Evolutionary conservation across 257 asterid genomes (phyloP).

Genomic region (Eustoma russellianum): DNA sequence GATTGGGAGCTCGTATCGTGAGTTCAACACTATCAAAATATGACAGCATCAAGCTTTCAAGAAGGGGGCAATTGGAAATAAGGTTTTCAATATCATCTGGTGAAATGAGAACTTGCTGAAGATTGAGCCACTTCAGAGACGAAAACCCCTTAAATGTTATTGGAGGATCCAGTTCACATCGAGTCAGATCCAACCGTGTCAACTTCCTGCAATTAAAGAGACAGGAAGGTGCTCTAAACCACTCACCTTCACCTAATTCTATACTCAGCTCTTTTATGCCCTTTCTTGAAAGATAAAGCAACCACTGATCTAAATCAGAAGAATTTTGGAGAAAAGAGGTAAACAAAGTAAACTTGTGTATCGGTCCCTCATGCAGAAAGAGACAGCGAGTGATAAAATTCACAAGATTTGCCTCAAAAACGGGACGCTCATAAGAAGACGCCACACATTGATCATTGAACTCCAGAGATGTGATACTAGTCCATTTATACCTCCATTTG

Average conservation of each 20-base stretch:
- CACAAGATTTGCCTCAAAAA: conserved; percentile 31
- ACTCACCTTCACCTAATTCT: conserved; percentile 67
- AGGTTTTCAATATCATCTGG: conserved; percentile 60
- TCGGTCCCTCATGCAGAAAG: conserved; percentile 81
- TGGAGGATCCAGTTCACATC: conserved; percentile 72
- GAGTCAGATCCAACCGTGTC: conserved; percentile 55
- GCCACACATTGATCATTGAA: conserved; percentile 52
- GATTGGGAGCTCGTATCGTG: conserved; percentile 71
- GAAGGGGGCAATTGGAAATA: conserved; percentile 78
- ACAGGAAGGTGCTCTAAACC: conserved; percentile 76
- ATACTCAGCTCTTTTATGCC: conserved; percentile 59
- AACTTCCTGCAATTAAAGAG: conserved; percentile 54
- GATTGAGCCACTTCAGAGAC: conserved; percentile 54
- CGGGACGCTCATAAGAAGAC: conserved; percentile 23
- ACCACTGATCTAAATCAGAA: conserved; percentile 78
- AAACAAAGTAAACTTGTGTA: conserved; percentile 58
- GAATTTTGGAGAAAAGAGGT: conserved; percentile 36
- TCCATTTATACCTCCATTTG: conserved; percentile 86
- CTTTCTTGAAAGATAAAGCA: conserved; percentile 71
- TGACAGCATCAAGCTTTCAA: conserved; percentile 59
- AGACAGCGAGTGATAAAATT: conserved; percentile 53
- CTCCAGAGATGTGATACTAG: conserved; percentile 51
- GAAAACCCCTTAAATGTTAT: conserved; percentile 57
- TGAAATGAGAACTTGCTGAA: conserved; percentile 61
- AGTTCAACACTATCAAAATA: conserved; percentile 67